phyloP scores from a whole-genome alignment of 2,329 filamentous ascomycete genomes.

The Calonectria honghensis region DNA sequence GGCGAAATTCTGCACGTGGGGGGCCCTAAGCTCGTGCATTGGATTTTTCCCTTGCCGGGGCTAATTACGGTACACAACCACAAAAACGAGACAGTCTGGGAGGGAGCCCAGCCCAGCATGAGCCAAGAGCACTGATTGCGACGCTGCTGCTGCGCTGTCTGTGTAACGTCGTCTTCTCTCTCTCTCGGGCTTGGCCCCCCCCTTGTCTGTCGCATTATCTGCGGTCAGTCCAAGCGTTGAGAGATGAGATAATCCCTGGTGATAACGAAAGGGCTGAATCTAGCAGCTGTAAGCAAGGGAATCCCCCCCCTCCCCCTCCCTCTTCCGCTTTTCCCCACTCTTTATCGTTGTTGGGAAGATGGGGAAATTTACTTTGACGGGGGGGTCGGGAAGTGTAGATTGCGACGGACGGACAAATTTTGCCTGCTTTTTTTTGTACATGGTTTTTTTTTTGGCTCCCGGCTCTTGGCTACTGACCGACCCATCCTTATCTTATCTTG shows the following conservation, averaged over 20 bases:
- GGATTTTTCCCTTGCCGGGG: not conserved
- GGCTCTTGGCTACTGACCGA: no score
- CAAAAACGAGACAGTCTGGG: not conserved
- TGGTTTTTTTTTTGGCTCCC: not conserved
- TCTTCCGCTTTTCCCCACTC: not conserved
- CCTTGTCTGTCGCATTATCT: not conserved
- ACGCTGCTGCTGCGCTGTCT: not conserved
- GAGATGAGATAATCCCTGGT: not conserved
- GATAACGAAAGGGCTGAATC: conserved; percentile 5
- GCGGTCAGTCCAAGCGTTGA: not conserved
- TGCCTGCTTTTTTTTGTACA: not conserved
- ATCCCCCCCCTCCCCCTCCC: not conserved
- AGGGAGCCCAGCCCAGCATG: not conserved
- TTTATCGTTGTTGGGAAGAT: conserved; percentile 20
- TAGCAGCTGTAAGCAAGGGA: not conserved
- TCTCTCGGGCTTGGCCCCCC: no score
- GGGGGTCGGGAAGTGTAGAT: not conserved
- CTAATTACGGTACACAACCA: not conserved
- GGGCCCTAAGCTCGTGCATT: not conserved
- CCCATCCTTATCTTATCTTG: not conserved
- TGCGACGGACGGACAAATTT: not conserved
- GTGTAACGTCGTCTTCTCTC: not conserved
- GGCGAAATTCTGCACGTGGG: not conserved
- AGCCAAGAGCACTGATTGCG: not conserved
- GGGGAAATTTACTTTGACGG: not conserved